Conservation (phyloP, 768 basidiomycete species). For the Tricholoma terreum region DNA sequence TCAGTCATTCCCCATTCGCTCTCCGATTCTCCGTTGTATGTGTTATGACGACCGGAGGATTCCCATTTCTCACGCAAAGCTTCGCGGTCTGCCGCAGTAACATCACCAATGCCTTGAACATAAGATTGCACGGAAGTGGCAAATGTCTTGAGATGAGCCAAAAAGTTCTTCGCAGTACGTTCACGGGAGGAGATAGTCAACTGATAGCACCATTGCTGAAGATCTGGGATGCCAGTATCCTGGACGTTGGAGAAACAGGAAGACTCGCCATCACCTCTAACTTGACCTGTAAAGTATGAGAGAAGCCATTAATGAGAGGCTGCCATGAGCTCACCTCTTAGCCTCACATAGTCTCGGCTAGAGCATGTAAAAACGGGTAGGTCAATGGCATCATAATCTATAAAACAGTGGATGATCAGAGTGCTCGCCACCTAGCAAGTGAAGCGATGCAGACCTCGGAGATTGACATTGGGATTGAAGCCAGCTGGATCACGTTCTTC, state of each 20-base stretch:
- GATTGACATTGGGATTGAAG: slow-evolving; percentile 49
- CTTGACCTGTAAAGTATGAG: slow-evolving; percentile 40
- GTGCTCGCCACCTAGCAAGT: neutral
- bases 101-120: slow-evolving; percentile 48
- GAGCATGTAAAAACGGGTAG: slow-evolving; percentile 64
- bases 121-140: slow-evolving; percentile 45
- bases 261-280: slow-evolving; percentile 58
- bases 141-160: slow-evolving; percentile 48
- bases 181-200: slow-evolving; percentile 54
- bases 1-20: slow-evolving; percentile 10
- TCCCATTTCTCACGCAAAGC: slow-evolving; percentile 52
- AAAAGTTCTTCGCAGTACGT: slow-evolving; percentile 41
- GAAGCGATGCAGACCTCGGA: slow-evolving; percentile 38
- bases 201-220: slow-evolving; percentile 57
- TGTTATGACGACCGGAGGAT: slow-evolving; percentile 29
- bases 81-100: slow-evolving; percentile 50
- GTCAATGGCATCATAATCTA: slow-evolving; percentile 59
- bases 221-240: slow-evolving; percentile 54
- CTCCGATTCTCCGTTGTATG: slow-evolving; percentile 20
- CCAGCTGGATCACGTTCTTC: slow-evolving; percentile 55
- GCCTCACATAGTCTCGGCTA: slow-evolving; percentile 56
- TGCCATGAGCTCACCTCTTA: slow-evolving; percentile 38
- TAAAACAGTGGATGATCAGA: neutral
- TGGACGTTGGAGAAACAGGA: slow-evolving; percentile 50
- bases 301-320: neutral